Conservation (phyloP, 352 stramenopile species). For the Pythium chondricola region DNA sequence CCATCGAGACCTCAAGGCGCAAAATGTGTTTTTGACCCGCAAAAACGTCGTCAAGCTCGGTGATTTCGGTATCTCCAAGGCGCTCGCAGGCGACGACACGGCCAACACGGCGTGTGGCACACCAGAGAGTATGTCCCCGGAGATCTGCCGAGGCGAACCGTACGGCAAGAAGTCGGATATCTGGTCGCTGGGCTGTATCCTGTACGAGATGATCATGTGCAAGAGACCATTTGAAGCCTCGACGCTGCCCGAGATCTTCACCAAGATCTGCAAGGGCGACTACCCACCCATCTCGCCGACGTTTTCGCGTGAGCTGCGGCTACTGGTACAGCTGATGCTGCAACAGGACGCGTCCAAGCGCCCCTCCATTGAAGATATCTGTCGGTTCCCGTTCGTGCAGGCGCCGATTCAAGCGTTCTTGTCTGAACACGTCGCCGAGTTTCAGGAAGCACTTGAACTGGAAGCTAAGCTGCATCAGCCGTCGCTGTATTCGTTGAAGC, state of each 20-base stretch:
- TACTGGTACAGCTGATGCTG: constrained; percentile 85
- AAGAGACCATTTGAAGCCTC: constrained; percentile 78
- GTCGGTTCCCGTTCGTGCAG: constrained; percentile 83
- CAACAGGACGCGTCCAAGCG: constrained; percentile 82
- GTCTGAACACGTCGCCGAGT: constrained; percentile 79
- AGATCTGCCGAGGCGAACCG: constrained; percentile 82
- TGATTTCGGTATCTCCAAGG: constrained; percentile 87
- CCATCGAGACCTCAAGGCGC: constrained; percentile 82
- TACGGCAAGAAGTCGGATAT: constrained; percentile 90
- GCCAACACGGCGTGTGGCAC: constrained; percentile 81
- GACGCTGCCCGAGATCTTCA: constrained; percentile 80
- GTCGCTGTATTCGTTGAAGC: constrained; percentile 43
- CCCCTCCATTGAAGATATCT: constrained; percentile 87
- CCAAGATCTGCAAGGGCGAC: constrained; percentile 85
- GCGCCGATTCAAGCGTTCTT: constrained; percentile 79
- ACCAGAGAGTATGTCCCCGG: constrained; percentile 85
- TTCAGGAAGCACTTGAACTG: constrained; percentile 79
- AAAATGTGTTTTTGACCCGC: constrained; percentile 85
- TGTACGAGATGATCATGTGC: constrained; percentile 90
- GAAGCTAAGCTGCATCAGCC: constrained; percentile 86
- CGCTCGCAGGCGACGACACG: constrained; percentile 67
- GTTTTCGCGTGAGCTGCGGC: constrained; percentile 74
- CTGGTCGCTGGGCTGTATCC: constrained; percentile 84
- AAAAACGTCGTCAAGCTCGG: constrained; percentile 86
- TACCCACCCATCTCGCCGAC: constrained; percentile 72